Evolutionary conservation across 1,284 basidiomycete genomes (phyloP).

Genomic region (Irpex lacteus): DNA sequence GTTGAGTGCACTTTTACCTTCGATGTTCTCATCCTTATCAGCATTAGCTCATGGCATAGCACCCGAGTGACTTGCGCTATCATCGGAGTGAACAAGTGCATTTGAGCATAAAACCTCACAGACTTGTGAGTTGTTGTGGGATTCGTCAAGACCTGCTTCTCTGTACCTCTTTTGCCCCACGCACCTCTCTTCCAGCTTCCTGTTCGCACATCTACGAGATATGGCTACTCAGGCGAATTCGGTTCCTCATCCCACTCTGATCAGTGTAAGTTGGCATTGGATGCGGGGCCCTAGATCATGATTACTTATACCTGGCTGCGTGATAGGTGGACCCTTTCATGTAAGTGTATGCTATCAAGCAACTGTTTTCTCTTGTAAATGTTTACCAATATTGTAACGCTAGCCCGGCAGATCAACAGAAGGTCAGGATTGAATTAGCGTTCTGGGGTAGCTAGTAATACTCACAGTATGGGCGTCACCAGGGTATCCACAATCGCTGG

Average conservation of each 20-base stretch:
- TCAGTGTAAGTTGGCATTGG: slow-evolving; percentile 26
- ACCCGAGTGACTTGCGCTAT: neutral
- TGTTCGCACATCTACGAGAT: neutral
- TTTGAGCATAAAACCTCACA: neutral
- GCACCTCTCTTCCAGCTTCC: neutral
- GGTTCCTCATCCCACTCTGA: slow-evolving; percentile 49
- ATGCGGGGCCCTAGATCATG: no score
- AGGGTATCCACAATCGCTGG: slow-evolving; percentile 73
- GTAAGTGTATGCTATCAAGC: slow-evolving; percentile 32
- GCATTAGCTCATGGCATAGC: neutral
- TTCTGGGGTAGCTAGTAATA: neutral
- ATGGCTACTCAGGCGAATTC: slow-evolving; percentile 63
- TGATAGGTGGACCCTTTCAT: slow-evolving; percentile 58
- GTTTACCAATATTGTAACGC: neutral
- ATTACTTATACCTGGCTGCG: neutral
- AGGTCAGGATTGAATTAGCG: slow-evolving; percentile 19
- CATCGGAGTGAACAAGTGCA: neutral
- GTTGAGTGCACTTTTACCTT: neutral
- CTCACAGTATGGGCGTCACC: neutral
- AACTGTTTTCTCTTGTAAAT: neutral
- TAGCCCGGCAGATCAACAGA: slow-evolving; percentile 62
- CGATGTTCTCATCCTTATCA: slow-evolving; percentile 2
- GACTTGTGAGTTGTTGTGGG: neutral
- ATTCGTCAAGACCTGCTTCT: neutral
- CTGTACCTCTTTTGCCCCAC: neutral